Base-by-base conservation (phyloP, 257 asterid genomes). In the Henckelia pumila region DNA sequence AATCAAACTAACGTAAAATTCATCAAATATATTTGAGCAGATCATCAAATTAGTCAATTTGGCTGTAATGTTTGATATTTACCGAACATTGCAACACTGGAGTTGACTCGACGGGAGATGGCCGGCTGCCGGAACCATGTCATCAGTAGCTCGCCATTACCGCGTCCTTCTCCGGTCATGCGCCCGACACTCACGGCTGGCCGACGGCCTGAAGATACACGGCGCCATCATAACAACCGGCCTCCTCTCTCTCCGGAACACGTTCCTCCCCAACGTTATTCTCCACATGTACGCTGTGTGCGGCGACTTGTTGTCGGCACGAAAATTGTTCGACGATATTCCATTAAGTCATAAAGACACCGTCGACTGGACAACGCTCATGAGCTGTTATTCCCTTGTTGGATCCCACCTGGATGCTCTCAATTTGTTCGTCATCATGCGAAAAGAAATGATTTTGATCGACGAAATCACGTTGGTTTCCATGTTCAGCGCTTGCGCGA, bases 341-440 rank as follows among this genome's bases (percentile, higher is more conserved):
- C 88, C 88, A 26, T 20, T 29, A 0, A 3, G 78, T 2, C 32
- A 68, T 16, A 91, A 86, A 66, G 95, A 88, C 67, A 71, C 88
- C 3, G 85, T 77, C 13, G 97, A 91, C 68, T 91, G 97, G 96
- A 88, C 93, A 40, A 63, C 83, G 26, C 76, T 88, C 35, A 83
- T 86, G 88, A 87, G 79, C 68, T 83, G 88, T 29, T 76, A 78
- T 76, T 22, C 73, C 68, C 86, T 67, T 20, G 47, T 29, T 20
- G 86, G 88, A 11, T 62, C 83, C 1, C 84, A 78, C 37, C 59
- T 64, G 23, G 79, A 82, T 21, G 82, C 84, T 28, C 80, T 88
- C 61, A 33, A 32, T 32, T 72, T 88, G 72, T 86, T 91, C 63
- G 77, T 76, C 6, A 21, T 3, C 0, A 86, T 91, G 97, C 80